Conservation (phyloP, 768 basidiomycete genomes). For the Cubamyces sp. region DNA sequence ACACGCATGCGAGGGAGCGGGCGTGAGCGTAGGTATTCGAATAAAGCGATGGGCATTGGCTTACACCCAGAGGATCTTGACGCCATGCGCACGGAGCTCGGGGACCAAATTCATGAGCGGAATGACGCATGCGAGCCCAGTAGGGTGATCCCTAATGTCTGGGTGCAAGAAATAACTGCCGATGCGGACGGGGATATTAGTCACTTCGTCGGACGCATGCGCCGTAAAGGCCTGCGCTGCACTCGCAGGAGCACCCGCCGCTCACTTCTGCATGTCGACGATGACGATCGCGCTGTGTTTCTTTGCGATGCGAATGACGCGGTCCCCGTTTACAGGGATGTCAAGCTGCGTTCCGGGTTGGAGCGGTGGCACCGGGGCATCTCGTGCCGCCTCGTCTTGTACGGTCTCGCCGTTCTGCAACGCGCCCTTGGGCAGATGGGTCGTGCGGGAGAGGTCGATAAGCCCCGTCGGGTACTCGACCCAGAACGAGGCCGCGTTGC, state of each 20-base stretch:
- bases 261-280: slow-evolving; percentile 77
- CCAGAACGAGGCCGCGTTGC: slow-evolving; percentile 61
- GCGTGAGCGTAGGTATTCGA: background rate
- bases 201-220: no score
- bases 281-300: slow-evolving; percentile 59
- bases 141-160: slow-evolving; percentile 55
- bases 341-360: slow-evolving; percentile 49
- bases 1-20: slow-evolving; percentile 6
- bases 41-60: slow-evolving; percentile 4
- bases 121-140: slow-evolving; percentile 60
- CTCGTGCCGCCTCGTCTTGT: slow-evolving; percentile 10
- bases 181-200: background rate
- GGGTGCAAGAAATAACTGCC: slow-evolving; percentile 67
- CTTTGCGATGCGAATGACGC: slow-evolving; percentile 54
- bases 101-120: slow-evolving; percentile 55
- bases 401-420: slow-evolving; percentile 9
- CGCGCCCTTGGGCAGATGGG: slow-evolving; percentile 37
- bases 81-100: slow-evolving; percentile 49
- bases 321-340: slow-evolving; percentile 55
- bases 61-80: slow-evolving; percentile 70
- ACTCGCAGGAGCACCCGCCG: background rate
- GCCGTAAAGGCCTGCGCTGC: background rate
- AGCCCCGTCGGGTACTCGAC: slow-evolving; percentile 70
- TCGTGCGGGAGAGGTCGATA: slow-evolving; percentile 59
- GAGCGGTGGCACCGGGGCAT: slow-evolving; percentile 35